These are phyloP conservation scores for Hypoxylon sp. DNA, from an alignment of 2,329 filamentous ascomycete genomes.

Conservation along the genomic window DNA sequence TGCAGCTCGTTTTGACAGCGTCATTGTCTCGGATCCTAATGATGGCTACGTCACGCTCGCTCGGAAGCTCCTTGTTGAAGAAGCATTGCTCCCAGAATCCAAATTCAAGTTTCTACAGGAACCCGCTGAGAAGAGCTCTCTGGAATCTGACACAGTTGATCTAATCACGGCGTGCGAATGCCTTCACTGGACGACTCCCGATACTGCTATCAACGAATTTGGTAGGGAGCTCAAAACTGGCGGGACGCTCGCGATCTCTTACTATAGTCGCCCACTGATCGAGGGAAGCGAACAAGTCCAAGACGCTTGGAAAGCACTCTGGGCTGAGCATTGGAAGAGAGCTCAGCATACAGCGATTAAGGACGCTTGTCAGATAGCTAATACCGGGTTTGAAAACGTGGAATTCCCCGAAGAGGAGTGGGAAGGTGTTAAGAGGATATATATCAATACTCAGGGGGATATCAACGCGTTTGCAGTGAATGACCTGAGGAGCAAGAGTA, in stretches of 20 bases:
- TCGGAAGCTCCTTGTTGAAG: constrained; percentile 39
- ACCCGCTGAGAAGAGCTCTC: constrained; percentile 47
- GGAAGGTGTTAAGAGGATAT: constrained; percentile 39
- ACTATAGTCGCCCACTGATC: constrained; percentile 40
- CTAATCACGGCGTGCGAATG: constrained; percentile 48
- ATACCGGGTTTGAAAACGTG: constrained; percentile 37
- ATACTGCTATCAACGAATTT: constrained; percentile 45
- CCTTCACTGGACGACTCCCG: constrained; percentile 48
- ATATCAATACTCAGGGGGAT: constrained; percentile 37
- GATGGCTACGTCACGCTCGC: constrained; percentile 46
- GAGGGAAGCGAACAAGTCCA: constrained; percentile 23
- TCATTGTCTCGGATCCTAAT: constrained; percentile 53
- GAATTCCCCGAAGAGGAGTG: constrained; percentile 38
- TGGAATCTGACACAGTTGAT: constrained; percentile 42
- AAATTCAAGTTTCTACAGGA: constrained; percentile 51
- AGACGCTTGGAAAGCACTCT: constrained; percentile 31
- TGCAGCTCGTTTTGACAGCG: constrained; percentile 35
- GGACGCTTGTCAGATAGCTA: constrained; percentile 15
- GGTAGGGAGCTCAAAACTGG: constrained; percentile 44
- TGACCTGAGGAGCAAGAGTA: constrained; percentile 16
- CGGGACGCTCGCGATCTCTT: constrained; percentile 47
- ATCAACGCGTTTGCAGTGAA: constrained; percentile 21
- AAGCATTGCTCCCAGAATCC: constrained; percentile 35
- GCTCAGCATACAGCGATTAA: neutral
- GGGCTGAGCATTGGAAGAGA: constrained; percentile 14